A percentile compares a stretch with the other conserved stretches of the same genome.
Evolutionary conservation across 169 alveolate species (phyloP).

Genomic region (Eimeria acervulina): DNA sequence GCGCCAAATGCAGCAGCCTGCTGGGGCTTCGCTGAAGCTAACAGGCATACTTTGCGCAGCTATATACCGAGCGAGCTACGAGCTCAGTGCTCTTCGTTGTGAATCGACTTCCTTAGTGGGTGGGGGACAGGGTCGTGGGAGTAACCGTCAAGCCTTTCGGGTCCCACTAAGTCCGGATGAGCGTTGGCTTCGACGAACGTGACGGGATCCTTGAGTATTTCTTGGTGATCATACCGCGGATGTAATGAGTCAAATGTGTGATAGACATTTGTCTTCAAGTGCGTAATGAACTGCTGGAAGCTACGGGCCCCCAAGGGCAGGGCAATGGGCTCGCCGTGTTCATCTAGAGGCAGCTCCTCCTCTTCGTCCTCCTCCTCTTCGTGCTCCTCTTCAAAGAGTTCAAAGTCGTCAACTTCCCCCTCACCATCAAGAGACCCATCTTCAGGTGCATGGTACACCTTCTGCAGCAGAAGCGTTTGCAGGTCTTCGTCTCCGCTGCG

Average conservation of each 20-base stretch:
- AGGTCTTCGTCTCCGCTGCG: constrained; percentile 51
- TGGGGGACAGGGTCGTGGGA: constrained; percentile 64
- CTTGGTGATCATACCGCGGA: constrained; percentile 38
- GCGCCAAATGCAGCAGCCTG: not conserved
- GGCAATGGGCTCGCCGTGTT: constrained; percentile 33
- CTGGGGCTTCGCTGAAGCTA: not conserved
- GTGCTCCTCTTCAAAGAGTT: constrained; percentile 67
- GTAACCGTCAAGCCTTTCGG: constrained; percentile 74
- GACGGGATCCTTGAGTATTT: constrained; percentile 65
- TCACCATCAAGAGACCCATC: constrained; percentile 49
- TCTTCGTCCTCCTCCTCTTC: constrained; percentile 47
- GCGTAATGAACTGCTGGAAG: constrained; percentile 77
- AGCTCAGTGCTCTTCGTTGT: constrained; percentile 41
- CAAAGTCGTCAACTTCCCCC: constrained; percentile 60
- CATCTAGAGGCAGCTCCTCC: constrained; percentile 66
- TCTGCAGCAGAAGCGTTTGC: constrained; percentile 51
- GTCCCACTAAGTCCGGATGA: constrained; percentile 73
- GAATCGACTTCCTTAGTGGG: constrained; percentile 51
- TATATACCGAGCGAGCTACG: not conserved
- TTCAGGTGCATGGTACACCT: constrained; percentile 77
- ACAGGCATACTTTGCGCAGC: not conserved
- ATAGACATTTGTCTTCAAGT: constrained; percentile 66
- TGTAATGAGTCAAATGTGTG: constrained; percentile 79
- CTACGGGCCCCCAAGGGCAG: constrained; percentile 66
- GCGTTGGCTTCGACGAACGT: constrained; percentile 53